A percentile compares a stretch with the other conserved stretches of the same genome.
phyloP scores from a whole-genome alignment of 2,329 filamentous ascomycete species.

The Fusarium gaditjirri region DNA sequence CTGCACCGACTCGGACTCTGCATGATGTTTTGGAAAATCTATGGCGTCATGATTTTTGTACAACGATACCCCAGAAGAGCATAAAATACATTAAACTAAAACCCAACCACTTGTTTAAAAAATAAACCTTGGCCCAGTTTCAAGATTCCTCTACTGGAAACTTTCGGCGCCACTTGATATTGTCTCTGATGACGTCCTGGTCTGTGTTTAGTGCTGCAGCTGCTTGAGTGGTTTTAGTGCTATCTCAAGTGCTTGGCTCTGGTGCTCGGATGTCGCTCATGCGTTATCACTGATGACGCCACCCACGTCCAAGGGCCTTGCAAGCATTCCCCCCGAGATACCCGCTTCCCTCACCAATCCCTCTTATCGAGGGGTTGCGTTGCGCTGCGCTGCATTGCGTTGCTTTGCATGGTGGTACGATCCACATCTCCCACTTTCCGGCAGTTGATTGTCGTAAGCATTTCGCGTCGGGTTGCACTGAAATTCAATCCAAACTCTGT shows the following conservation, averaged over 20 bases:
- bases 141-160: not conserved
- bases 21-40: not conserved
- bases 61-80: slow-evolving; percentile 17
- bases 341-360: not conserved
- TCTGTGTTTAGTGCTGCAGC: not conserved
- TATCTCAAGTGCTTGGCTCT: not conserved
- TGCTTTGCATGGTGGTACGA: not conserved
- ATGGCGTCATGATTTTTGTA: slow-evolving; percentile 33
- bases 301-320: not conserved
- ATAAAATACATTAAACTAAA: not conserved
- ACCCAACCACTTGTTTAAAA: not conserved
- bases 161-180: not conserved
- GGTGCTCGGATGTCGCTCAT: not conserved
- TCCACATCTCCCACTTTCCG: slow-evolving; percentile 5
- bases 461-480: not conserved
- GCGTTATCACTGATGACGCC: not conserved
- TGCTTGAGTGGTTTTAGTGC: not conserved
- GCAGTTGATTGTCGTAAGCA: slow-evolving; percentile 15
- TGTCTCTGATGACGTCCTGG: not conserved
- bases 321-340: not conserved
- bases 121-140: not conserved
- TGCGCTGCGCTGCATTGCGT: not conserved
- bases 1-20: not conserved
- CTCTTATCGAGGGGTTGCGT: not conserved
- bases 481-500: not conserved